These are phyloP conservation scores for Lepiota brunneoincarnata DNA, from an alignment of 768 basidiomycete genomes.

Conservation along the genomic window DNA sequence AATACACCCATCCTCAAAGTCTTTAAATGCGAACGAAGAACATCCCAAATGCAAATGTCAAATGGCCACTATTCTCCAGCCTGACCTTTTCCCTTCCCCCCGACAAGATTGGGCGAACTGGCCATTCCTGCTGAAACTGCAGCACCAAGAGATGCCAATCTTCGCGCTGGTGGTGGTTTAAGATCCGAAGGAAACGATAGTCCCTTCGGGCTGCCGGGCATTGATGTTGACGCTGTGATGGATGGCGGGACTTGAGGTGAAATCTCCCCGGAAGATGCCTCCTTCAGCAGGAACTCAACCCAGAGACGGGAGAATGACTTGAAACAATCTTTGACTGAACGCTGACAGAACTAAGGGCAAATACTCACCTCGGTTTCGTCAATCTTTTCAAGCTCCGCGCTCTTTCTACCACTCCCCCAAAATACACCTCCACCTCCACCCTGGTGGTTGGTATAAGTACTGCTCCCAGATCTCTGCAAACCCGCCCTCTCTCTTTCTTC, in stretches of 20 bases:
- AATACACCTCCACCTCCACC: constrained; percentile 27
- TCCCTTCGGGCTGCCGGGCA: constrained; percentile 30
- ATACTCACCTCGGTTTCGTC: constrained; percentile 78
- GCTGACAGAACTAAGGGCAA: neutral
- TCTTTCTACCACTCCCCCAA: constrained; percentile 43
- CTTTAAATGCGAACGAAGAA: neutral
- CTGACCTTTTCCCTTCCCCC: constrained; percentile 29
- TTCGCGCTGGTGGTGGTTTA: constrained; percentile 18
- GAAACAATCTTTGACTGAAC: neutral
- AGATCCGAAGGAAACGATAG: constrained; percentile 15
- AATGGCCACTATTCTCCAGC: constrained; percentile 12
- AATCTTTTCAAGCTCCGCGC: constrained; percentile 66
- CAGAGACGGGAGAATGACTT: constrained; percentile 97
- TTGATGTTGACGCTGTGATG: constrained; percentile 27
- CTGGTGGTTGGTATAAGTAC: constrained; percentile 12
- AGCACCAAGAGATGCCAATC: constrained; percentile 27
- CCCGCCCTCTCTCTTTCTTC: constrained; percentile 90
- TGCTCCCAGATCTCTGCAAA: constrained; percentile 51
- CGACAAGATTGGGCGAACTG: constrained; percentile 33
- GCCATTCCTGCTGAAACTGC: constrained; percentile 21
- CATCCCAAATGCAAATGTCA: too few relatives aligned
- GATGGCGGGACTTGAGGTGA: constrained; percentile 20
- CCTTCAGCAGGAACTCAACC: constrained; percentile 97
- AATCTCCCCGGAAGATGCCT: constrained; percentile 56
- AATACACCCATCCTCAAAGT: neutral